These are phyloP conservation scores for Pseudopithomyces chartarum DNA, from an alignment of 2,329 filamentous ascomycete species.

Conservation along the genomic window DNA sequence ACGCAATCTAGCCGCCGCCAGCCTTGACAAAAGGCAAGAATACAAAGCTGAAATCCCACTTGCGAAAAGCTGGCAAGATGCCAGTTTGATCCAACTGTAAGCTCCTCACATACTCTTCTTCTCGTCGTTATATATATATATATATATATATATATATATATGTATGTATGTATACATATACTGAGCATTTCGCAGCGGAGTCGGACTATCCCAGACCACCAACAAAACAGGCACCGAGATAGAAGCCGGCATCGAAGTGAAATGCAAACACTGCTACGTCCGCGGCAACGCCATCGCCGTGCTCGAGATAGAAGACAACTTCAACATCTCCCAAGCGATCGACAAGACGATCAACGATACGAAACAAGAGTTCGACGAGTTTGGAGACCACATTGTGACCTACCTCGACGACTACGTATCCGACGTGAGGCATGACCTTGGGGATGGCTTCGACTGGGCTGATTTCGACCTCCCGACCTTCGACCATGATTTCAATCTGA, in stretches of 20 bases:
- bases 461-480: constrained; percentile 28
- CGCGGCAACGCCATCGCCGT: constrained; percentile 52
- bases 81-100: too few relatives aligned
- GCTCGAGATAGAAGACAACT: constrained; percentile 49
- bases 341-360: constrained; percentile 17
- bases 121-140: too few relatives aligned
- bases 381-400: not conserved
- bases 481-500: constrained; percentile 39
- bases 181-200: too few relatives aligned
- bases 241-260: constrained; percentile 42
- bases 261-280: constrained; percentile 57
- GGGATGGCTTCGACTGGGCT: constrained; percentile 20
- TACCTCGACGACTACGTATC: constrained; percentile 7
- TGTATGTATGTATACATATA: too few relatives aligned
- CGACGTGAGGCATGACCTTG: not conserved
- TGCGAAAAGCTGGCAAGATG: too few relatives aligned
- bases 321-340: constrained; percentile 44
- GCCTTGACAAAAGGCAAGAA: too few relatives aligned
- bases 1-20: too few relatives aligned
- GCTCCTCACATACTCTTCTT: too few relatives aligned
- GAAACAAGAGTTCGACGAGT: not conserved
- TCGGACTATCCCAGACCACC: too few relatives aligned
- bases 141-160: too few relatives aligned
- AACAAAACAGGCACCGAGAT: too few relatives aligned
- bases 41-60: too few relatives aligned